Percentiles rank a stretch among this genome's conserved stretches.
These are phyloP conservation scores for Candida corydali DNA, from an alignment of 805 yeast genomes.

Conservation along the genomic window DNA sequence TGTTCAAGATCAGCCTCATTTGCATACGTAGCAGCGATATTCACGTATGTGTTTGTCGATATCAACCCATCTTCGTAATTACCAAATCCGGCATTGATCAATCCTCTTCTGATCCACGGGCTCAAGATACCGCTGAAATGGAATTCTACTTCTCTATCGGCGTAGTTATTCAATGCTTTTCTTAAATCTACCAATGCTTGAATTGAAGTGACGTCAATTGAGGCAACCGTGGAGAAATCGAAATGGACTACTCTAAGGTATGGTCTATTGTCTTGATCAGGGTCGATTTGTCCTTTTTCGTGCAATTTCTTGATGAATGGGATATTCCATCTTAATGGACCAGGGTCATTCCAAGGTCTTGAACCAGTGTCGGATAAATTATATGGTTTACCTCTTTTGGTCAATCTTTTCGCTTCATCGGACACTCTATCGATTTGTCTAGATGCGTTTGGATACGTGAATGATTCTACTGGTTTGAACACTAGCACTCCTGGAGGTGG, in stretches of 20 bases:
- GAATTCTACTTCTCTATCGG: slow-evolving; percentile 81
- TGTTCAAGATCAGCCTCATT: slow-evolving; percentile 28
- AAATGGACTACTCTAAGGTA: slow-evolving; percentile 65
- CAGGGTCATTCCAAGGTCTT: slow-evolving; percentile 91
- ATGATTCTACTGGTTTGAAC: slow-evolving; percentile 76
- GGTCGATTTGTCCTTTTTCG: slow-evolving; percentile 9
- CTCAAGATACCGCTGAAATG: slow-evolving; percentile 83
- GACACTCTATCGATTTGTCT: slow-evolving; percentile 64
- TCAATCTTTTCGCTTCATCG: slow-evolving; percentile 58
- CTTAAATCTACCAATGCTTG: slow-evolving; percentile 75
- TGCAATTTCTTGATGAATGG: slow-evolving; percentile 21
- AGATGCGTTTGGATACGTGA: slow-evolving; percentile 78
- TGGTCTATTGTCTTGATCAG: slow-evolving; percentile 51
- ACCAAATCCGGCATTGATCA: slow-evolving; percentile 77
- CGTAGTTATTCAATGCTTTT: slow-evolving; percentile 65
- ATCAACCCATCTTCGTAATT: slow-evolving; percentile 39
- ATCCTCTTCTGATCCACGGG: slow-evolving; percentile 82
- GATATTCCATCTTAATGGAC: slow-evolving; percentile 45
- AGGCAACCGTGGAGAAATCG: slow-evolving; percentile 76
- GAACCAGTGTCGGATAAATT: slow-evolving; percentile 42
- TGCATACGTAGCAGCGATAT: slow-evolving; percentile 25
- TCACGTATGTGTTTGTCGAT: slow-evolving; percentile 37
- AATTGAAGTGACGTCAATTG: slow-evolving; percentile 73
- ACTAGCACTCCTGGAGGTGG: slow-evolving; percentile 93
- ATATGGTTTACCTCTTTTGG: slow-evolving; percentile 57